These are phyloP conservation scores for Colletotrichum sp. DNA, from an alignment of 2,329 filamentous ascomycete species.

Conservation along the genomic window DNA sequence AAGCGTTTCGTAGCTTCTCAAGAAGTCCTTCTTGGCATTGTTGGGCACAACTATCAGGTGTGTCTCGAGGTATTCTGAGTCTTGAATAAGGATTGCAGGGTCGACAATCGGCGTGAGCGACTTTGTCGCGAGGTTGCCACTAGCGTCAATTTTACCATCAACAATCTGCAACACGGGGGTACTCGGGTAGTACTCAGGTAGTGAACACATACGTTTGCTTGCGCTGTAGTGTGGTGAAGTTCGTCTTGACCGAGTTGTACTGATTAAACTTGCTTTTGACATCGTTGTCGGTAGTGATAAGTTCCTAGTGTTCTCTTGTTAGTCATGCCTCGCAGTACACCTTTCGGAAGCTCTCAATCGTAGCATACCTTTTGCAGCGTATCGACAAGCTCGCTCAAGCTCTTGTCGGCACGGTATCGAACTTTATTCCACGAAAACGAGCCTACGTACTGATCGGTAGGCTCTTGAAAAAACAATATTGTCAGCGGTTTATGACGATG, in stretches of 20 bases:
- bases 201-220: conserved; percentile 75
- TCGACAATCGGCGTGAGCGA: conserved; percentile 90
- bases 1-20: conserved; percentile 87
- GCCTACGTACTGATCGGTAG: conserved; percentile 91
- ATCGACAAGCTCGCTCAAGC: conserved; percentile 85
- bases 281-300: conserved; percentile 91
- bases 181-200: background rate
- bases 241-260: conserved; percentile 91
- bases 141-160: conserved; percentile 37
- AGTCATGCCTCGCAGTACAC: background rate
- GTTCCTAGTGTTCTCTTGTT: conserved; percentile 63
- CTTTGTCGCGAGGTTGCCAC: conserved; percentile 92
- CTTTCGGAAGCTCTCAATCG: background rate
- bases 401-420: conserved; percentile 93
- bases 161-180: background rate
- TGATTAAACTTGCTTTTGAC: conserved; percentile 94
- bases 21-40: conserved; percentile 83
- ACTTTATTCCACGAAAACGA: conserved; percentile 97
- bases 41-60: conserved; percentile 90
- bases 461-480: conserved; percentile 62
- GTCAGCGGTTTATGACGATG: conserved; percentile 25
- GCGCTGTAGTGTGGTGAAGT: conserved; percentile 79
- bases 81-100: conserved; percentile 78
- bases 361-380: conserved; percentile 79
- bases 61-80: conserved; percentile 97